Evolutionary conservation across 140 eudicot species (phyloP).

Genomic region (Stevia rebaudiana): DNA sequence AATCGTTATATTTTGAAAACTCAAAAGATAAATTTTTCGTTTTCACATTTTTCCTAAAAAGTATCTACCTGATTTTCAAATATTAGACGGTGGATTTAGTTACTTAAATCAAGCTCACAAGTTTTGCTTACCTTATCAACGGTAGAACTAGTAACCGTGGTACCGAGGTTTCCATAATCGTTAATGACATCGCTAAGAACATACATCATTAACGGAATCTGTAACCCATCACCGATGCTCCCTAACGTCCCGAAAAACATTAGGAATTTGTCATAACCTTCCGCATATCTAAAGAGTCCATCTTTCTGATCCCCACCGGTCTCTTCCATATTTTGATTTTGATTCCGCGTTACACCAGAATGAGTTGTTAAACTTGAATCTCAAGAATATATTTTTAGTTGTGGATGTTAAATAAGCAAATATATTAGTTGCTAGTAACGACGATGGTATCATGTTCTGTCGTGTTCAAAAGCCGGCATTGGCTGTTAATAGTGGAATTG

Average conservation of each 20-base stretch:
- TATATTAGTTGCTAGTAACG: slow-evolving; percentile 3
- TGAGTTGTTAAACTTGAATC: not conserved
- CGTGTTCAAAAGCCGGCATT: slow-evolving; percentile 29
- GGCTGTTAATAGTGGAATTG: slow-evolving; percentile 15
- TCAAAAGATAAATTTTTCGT: no score
- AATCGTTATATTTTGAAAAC: no score
- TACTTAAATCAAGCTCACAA: no score
- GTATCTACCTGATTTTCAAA: no score
- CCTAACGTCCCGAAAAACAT: slow-evolving; percentile 60
- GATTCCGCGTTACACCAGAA: not conserved
- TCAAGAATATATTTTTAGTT: not conserved
- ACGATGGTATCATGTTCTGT: not conserved
- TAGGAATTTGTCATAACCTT: slow-evolving; percentile 43
- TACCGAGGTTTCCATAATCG: slow-evolving; percentile 32
- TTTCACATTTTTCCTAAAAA: no score
- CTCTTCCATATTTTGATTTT: slow-evolving; percentile 18
- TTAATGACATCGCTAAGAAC: slow-evolving; percentile 56
- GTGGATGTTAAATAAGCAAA: slow-evolving; percentile 27
- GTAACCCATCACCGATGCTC: slow-evolving; percentile 67
- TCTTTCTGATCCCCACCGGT: slow-evolving; percentile 21
- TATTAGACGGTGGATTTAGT: no score
- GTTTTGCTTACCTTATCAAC: slow-evolving; percentile 43
- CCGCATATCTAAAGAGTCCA: slow-evolving; percentile 48
- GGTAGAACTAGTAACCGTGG: slow-evolving; percentile 7
- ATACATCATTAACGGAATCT: slow-evolving; percentile 52